These are phyloP conservation scores for Aspergillus puulaauensis DNA, from an alignment of 2,329 filamentous ascomycete species.

Conservation along the genomic window DNA sequence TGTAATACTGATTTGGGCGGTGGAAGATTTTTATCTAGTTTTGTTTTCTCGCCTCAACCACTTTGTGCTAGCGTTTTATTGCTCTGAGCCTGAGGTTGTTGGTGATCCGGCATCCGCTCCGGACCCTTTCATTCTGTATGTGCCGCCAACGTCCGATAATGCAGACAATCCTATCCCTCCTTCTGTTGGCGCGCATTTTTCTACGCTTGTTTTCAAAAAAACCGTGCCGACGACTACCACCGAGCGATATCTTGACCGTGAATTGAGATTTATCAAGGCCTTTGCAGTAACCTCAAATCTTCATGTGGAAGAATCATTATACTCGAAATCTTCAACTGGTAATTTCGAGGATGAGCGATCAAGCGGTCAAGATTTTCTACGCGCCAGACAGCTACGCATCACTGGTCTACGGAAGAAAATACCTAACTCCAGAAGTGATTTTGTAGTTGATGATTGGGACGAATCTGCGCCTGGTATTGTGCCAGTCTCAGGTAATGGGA, in stretches of 20 bases:
- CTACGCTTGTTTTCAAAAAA: slow-evolving; percentile 35
- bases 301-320: slow-evolving; percentile 37
- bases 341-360: slow-evolving; percentile 11
- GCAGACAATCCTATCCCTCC: slow-evolving; percentile 9
- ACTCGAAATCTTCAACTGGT: slow-evolving; percentile 19
- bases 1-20: neutral
- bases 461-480: slow-evolving; percentile 21
- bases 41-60: slow-evolving; percentile 41
- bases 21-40: slow-evolving; percentile 37
- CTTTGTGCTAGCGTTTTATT: slow-evolving; percentile 34
- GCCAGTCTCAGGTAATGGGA: slow-evolving; percentile 7
- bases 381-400: slow-evolving; percentile 21
- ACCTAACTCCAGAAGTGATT: slow-evolving; percentile 24
- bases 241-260: slow-evolving; percentile 19
- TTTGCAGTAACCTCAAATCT: slow-evolving; percentile 34
- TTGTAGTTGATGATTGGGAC: slow-evolving; percentile 41
- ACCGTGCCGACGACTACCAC: slow-evolving; percentile 19
- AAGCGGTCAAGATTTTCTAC: slow-evolving; percentile 21
- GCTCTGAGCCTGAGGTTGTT: slow-evolving; percentile 24
- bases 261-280: slow-evolving; percentile 34
- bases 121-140: slow-evolving; percentile 35
- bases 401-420: slow-evolving; percentile 9
- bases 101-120: slow-evolving; percentile 24
- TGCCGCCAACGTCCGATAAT: slow-evolving; percentile 21
- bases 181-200: slow-evolving; percentile 20